Percentiles rank a stretch among this genome's conserved stretches.
phyloP scores from a whole-genome alignment of 306 rosid species.

The Citrullus colocynthis region DNA sequence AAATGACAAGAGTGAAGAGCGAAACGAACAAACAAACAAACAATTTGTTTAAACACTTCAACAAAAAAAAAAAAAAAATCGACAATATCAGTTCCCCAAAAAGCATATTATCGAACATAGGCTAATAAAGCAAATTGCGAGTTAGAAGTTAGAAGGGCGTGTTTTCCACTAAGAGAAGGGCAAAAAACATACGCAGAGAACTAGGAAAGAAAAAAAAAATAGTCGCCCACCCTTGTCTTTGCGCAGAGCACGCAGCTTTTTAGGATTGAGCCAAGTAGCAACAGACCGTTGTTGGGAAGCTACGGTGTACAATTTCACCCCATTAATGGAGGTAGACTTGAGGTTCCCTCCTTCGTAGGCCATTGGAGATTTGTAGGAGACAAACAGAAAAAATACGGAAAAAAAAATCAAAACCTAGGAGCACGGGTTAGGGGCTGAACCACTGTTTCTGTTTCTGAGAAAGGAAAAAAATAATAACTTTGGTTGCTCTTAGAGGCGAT shows the following conservation, averaged over 20 bases:
- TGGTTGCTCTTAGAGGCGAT: too few species aligned
- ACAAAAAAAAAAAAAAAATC: neutral
- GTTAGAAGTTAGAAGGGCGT: neutral
- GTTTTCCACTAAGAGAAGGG: too few species aligned
- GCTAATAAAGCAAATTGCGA: too few species aligned
- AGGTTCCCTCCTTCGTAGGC: slow-evolving; percentile 55
- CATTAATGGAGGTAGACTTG: slow-evolving; percentile 57
- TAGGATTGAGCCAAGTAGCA: slow-evolving; percentile 58
- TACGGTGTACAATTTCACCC: slow-evolving; percentile 57
- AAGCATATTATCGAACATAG: neutral
- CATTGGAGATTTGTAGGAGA: slow-evolving; percentile 17
- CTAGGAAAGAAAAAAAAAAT: neutral
- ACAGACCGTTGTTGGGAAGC: slow-evolving; percentile 74
- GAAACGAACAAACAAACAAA: neutral
- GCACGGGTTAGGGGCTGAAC: too few species aligned
- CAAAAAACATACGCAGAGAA: neutral
- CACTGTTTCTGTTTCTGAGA: too few species aligned
- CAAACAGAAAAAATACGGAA: neutral
- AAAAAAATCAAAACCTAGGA: too few species aligned
- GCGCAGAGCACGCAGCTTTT: slow-evolving; percentile 57
- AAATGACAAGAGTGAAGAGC: neutral
- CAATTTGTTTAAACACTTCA: neutral
- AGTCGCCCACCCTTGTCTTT: slow-evolving; percentile 45
- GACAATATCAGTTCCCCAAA: neutral
- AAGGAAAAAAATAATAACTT: too few species aligned